phyloP scores from a whole-genome alignment of 2,329 filamentous ascomycete genomes.

The Aspergillus spinulosporus region DNA sequence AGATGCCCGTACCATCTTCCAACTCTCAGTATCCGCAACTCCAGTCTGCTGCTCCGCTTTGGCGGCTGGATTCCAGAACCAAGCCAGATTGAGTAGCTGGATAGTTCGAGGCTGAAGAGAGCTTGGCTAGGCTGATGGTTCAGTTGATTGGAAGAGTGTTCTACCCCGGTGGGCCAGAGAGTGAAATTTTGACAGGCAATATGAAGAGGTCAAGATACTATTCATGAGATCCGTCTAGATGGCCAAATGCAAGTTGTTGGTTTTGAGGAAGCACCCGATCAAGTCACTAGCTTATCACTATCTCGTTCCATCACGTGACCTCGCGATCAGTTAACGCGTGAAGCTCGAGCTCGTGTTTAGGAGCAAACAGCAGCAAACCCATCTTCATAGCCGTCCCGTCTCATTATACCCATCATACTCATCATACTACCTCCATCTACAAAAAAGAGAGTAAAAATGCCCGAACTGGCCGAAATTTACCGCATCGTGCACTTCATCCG shows the following conservation, averaged over 20 bases:
- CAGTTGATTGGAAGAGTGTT: background rate
- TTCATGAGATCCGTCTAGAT: background rate
- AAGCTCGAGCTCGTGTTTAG: constrained; percentile 8
- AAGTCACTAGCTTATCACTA: constrained; percentile 13
- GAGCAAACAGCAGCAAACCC: constrained; percentile 1
- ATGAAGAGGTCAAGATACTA: too few species aligned
- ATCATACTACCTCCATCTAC: background rate
- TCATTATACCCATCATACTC: background rate
- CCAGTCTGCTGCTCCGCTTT: constrained; percentile 22
- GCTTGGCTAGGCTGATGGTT: background rate
- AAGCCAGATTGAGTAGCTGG: constrained; percentile 39
- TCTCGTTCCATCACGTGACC: constrained; percentile 28
- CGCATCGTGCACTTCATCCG: constrained; percentile 83
- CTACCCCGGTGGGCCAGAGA: background rate
- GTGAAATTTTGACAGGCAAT: too few species aligned
- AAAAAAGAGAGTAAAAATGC: constrained; percentile 38
- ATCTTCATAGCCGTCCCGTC: background rate
- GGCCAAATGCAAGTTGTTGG: background rate
- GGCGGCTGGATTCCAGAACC: constrained; percentile 37
- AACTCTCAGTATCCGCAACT: constrained; percentile 13
- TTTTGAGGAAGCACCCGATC: background rate
- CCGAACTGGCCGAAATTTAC: constrained; percentile 64
- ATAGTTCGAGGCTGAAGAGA: background rate
- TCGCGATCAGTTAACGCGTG: constrained; percentile 28
- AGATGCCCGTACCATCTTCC: constrained; percentile 44